A percentile compares a stretch with the other conserved stretches of the same genome.
These are phyloP conservation scores for Protomyces arabidopsidicola DNA, from an alignment of 1,139 yeast genomes.

Conservation along the genomic window DNA sequence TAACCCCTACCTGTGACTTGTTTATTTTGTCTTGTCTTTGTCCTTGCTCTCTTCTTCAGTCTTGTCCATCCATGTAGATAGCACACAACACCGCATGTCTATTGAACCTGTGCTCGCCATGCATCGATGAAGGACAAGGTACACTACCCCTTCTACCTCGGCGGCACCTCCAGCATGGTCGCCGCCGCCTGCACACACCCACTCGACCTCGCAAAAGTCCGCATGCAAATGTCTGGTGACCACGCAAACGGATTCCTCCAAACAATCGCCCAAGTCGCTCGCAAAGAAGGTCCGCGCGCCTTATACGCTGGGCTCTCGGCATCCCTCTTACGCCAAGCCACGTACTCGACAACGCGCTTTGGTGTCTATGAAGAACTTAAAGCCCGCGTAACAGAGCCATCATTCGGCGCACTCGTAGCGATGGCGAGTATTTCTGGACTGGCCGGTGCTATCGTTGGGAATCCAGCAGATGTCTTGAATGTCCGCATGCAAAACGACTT, in stretches of 20 bases:
- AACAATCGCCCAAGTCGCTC: conserved; percentile 58
- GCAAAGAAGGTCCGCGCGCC: conserved; percentile 57
- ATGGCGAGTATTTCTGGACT: conserved; percentile 81
- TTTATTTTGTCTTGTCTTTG: background rate
- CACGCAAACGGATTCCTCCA: conserved; percentile 42
- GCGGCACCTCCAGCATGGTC: conserved; percentile 41
- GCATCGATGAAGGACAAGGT: background rate
- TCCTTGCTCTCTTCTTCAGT: background rate
- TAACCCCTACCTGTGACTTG: background rate
- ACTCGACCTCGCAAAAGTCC: conserved; percentile 75
- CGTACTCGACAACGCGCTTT: conserved; percentile 79
- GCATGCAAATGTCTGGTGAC: conserved; percentile 63
- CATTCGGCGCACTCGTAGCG: conserved; percentile 55
- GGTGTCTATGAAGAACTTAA: conserved; percentile 77
- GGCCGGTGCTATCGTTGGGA: conserved; percentile 77
- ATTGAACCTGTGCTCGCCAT: background rate
- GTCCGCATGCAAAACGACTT: conserved; percentile 87
- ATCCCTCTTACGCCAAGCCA: conserved; percentile 75
- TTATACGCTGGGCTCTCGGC: conserved; percentile 79
- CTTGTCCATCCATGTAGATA: background rate
- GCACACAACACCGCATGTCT: too few species aligned
- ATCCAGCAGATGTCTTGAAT: conserved; percentile 82
- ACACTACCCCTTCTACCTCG: background rate
- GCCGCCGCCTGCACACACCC: conserved; percentile 54
- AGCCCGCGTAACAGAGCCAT: conserved; percentile 43